These are phyloP conservation scores for Copromyces sp. DNA, from an alignment of 495 filamentous ascomycete species.

Conservation along the genomic window DNA sequence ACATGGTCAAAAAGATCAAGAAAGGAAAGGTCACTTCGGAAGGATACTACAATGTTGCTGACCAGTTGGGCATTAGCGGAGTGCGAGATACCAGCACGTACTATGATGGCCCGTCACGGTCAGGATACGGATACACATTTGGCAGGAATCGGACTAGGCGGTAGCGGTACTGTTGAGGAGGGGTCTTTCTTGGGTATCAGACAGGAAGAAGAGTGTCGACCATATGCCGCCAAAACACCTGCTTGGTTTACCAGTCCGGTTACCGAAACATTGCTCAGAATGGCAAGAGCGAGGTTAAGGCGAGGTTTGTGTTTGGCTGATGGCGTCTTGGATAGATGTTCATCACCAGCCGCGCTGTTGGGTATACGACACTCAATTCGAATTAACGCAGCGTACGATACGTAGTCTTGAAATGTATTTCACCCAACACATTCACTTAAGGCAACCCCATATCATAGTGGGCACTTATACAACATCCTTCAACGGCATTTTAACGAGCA, in stretches of 20 bases:
- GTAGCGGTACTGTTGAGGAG: neutral
- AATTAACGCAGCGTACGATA: neutral
- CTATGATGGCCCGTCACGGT: neutral
- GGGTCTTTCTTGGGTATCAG: neutral
- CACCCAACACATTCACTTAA: neutral
- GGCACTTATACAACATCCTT: neutral
- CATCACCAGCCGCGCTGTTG: neutral
- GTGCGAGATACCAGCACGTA: neutral
- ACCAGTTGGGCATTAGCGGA: constrained; percentile 49
- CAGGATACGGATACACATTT: neutral
- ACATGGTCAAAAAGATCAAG: constrained; percentile 37
- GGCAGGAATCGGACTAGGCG: neutral
- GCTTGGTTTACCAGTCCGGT: neutral
- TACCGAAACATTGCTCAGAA: neutral
- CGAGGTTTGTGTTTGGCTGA: too few species aligned
- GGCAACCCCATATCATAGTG: too few species aligned
- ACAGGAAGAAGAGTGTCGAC: neutral
- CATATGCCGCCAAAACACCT: neutral
- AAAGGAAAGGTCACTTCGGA: constrained; percentile 36
- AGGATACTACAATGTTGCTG: constrained; percentile 59
- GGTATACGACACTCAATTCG: neutral
- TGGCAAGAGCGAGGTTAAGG: neutral
- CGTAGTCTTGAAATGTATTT: neutral
- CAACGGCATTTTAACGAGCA: neutral
- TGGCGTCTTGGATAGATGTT: neutral